phyloP scores from a whole-genome alignment of 2,329 filamentous ascomycete genomes.

The Botrytis deweyae region DNA sequence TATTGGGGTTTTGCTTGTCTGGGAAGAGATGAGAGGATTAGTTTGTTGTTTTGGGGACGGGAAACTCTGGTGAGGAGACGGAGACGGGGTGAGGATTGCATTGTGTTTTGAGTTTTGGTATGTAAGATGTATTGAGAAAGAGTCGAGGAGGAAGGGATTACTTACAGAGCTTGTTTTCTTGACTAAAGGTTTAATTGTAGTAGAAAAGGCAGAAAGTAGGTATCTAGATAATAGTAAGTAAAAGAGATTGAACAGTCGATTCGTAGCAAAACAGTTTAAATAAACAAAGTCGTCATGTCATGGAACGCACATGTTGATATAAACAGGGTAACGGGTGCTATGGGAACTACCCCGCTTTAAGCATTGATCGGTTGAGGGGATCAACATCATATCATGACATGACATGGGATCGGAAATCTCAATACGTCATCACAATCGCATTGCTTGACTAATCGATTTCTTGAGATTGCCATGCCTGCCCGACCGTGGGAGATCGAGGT shows the following conservation, averaged over 20 bases:
- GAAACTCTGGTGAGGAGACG: not conserved
- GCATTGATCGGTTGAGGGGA: not conserved
- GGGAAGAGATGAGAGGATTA: not conserved
- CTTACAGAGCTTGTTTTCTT: not conserved
- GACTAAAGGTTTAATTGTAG: not conserved
- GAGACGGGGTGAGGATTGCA: not conserved
- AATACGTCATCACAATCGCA: not conserved
- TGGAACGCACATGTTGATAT: not conserved
- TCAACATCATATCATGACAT: not conserved
- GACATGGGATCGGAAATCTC: not conserved
- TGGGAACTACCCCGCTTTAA: not conserved
- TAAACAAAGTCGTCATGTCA: constrained; percentile 5
- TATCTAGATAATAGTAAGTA: not conserved
- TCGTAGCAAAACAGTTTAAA: not conserved
- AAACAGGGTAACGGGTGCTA: not conserved
- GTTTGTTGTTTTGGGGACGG: not conserved
- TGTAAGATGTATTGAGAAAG: not conserved
- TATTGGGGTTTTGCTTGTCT: not conserved
- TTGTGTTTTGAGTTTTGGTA: not conserved
- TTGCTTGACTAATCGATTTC: constrained; percentile 13
- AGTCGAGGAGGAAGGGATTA: not conserved
- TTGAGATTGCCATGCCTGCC: constrained; percentile 6
- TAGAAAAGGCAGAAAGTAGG: too few species aligned
- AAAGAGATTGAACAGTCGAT: not conserved
- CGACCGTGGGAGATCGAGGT: not conserved